These are phyloP conservation scores for Beauveria asiatica DNA, from an alignment of 2,329 filamentous ascomycete species.

Conservation along the genomic window DNA sequence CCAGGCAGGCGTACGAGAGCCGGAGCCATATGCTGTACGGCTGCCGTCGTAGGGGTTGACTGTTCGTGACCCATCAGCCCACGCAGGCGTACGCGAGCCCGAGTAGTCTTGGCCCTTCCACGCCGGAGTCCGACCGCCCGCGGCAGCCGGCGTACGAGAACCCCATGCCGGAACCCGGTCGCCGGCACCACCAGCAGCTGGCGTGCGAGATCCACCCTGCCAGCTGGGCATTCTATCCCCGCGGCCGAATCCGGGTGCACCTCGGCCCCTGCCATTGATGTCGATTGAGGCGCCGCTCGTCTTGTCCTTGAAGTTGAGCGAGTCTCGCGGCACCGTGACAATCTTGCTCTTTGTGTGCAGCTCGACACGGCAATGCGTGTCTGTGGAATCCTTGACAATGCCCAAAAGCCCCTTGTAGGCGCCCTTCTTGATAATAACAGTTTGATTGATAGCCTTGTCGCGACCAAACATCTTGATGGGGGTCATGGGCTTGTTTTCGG, in stretches of 20 bases:
- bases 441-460: constrained; percentile 82
- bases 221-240: constrained; percentile 45
- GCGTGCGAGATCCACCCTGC: constrained; percentile 61
- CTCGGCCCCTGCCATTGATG: constrained; percentile 46
- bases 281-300: constrained; percentile 72
- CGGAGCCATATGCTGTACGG: constrained; percentile 69
- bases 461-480: constrained; percentile 72
- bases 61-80: constrained; percentile 59
- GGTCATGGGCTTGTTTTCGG: constrained; percentile 39
- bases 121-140: constrained; percentile 52
- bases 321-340: constrained; percentile 72
- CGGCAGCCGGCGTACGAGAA: constrained; percentile 48
- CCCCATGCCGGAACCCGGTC: constrained; percentile 75
- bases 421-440: constrained; percentile 78
- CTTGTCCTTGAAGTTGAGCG: constrained; percentile 79
- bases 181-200: constrained; percentile 48
- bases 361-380: constrained; percentile 78
- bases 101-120: constrained; percentile 47
- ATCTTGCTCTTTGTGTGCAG: constrained; percentile 92
- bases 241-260: constrained; percentile 37
- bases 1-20: constrained; percentile 68
- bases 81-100: constrained; percentile 60
- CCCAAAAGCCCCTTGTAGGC: constrained; percentile 88
- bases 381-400: constrained; percentile 91
- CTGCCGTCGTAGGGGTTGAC: constrained; percentile 65